Base-by-base conservation (phyloP, 805 yeast genomes). In the Myxozyma monticola region DNA sequence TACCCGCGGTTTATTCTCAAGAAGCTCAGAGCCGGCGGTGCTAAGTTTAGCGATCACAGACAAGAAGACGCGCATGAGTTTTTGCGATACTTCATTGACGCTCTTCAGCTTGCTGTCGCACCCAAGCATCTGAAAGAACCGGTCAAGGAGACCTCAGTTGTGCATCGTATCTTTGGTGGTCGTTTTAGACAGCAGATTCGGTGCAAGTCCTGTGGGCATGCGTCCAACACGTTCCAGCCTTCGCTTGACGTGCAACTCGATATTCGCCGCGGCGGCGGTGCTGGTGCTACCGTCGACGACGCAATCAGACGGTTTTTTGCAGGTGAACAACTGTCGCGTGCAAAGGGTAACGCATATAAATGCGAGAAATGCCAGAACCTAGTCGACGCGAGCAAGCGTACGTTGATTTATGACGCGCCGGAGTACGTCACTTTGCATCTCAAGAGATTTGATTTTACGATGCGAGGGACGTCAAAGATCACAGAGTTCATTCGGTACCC, bases 51-150 rank as follows among this genome's bases (percentile, higher is more conserved):
- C 15, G 57, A 50, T 4, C 46, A 55, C 39, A 49, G 61, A 28
- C 99, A 93, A 68, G 98, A 93, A 68, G 99, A 93, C 69, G 85
- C 96, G 0, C 99, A 93, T 69, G 99, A 93, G 69, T 93, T 90
- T 70, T 88, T 85, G 67, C 56, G 62, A 2, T 49, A 45, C 34
- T 48, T 61, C 26, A 36, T 60, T 8, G 64, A 61, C 38, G 51
- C 56, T 10, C 35, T 61, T 36, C 63, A 60, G 31, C 40, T 47
- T 12, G 34, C 64, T 6, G 47, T 59, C 26, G 62, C 51, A 4
- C 49, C 51, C 24, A 54, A 54, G 39, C 42, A 31, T 18, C 45
- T 49, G 33, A 49, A 46, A 20, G 60, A 54, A 28, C 44, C 56
- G 14, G 45, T 56, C 22, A 59, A 59, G 25, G 62, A 60, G 40